Base-by-base conservation (phyloP, 1,284 basidiomycete genomes). In the Sporisorium exsertum region DNA sequence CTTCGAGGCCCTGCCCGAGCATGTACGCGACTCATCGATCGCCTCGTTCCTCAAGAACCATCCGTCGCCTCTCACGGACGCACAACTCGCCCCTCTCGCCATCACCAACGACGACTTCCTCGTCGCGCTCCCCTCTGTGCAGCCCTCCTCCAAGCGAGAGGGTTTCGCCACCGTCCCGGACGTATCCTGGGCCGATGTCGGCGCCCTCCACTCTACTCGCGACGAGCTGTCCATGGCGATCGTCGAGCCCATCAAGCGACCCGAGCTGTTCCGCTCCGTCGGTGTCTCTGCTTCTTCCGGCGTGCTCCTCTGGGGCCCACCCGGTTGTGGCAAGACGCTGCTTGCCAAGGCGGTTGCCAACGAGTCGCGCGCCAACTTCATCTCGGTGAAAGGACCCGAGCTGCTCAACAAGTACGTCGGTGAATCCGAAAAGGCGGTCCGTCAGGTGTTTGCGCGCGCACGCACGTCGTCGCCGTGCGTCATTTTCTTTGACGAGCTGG, bases 171-270 rank as follows among this genome's bases (percentile, higher is more conserved):
- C 95, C 0, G 92, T 97, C 0, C 96, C 97, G 0, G 94, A 96
- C 80, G 94, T 98, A 0, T 93, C 93, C 0, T 99, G 96, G 95
- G 89, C 91, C 1, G 95, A 98, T 81, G 90, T 99, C 43, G 97
- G 97, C n/a, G 96, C 96, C 0, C 88, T 98, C 20, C 91, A 93
- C 73, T 89, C 87, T 2, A 94, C 92, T 1, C 88, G 95, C 26
- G 94, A 96, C 76, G 96, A 97, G 87, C 88, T 99, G 43, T 92
- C 95, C 79, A 97, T 98, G 94, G 93, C 94, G 16, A 94, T 99
- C 74, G 95, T 99, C 4, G 94, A 97, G 83, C 96, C 96, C 2
- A 96, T 99, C 79, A 89, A 90, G 56, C 88, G 93, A 50, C 96
- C 96, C 0, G 94, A 95, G 84, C 86, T 98, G 1, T 99, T 98